A percentile compares a stretch with the other conserved stretches of the same genome.
These are phyloP conservation scores for Areca catechu DNA, from an alignment of 176 grass and related monocot species.

Conservation along the genomic window DNA sequence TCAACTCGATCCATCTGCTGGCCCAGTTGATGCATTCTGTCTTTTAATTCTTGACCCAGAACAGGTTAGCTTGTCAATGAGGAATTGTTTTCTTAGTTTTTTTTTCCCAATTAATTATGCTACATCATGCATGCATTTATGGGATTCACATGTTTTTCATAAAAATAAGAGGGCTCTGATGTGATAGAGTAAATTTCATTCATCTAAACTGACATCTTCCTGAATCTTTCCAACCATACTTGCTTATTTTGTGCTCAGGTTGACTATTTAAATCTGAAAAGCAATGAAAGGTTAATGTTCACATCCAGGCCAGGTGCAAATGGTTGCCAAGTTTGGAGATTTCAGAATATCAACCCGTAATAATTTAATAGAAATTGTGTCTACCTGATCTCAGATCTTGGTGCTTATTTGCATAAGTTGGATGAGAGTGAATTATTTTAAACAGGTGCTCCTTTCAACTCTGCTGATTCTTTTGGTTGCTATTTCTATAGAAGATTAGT, in stretches of 20 bases:
- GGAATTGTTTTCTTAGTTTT: too few species aligned
- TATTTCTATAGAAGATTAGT: too few species aligned
- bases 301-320: slow-evolving; percentile 32
- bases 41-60: slow-evolving; percentile 81
- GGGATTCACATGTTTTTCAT: too few species aligned
- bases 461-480: neutral
- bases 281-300: slow-evolving; percentile 68
- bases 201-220: too few species aligned
- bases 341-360: slow-evolving; percentile 44
- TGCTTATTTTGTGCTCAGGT: slow-evolving; percentile 32
- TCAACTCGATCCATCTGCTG: slow-evolving; percentile 46
- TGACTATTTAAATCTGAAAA: slow-evolving; percentile 89
- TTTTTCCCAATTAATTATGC: too few species aligned
- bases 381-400: slow-evolving; percentile 8
- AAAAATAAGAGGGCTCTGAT: too few species aligned
- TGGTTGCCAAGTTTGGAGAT: slow-evolving; percentile 37
- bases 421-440: too few species aligned
- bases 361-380: neutral
- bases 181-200: too few species aligned
- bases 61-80: slow-evolving; percentile 26
- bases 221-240: too few species aligned
- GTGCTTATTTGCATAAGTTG: too few species aligned
- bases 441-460: neutral
- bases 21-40: slow-evolving; percentile 63
- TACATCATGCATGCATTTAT: too few species aligned